These are phyloP conservation scores for Hymenotorrendiella dingleyae DNA, from an alignment of 2,329 filamentous ascomycete species.

Conservation along the genomic window DNA sequence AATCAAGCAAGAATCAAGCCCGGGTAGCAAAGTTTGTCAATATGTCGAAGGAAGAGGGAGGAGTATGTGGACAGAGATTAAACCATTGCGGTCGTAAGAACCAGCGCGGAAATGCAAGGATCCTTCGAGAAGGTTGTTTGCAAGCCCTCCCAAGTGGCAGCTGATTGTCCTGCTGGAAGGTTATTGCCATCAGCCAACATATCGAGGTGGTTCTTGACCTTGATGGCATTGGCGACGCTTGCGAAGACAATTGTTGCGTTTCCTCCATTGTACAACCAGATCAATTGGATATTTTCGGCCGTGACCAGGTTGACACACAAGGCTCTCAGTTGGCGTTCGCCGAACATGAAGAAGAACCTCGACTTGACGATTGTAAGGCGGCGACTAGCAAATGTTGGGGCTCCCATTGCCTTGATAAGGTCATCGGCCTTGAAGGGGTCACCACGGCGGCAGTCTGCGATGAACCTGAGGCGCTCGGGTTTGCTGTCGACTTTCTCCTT, in stretches of 20 bases:
- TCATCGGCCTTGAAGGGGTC: constrained; percentile 21
- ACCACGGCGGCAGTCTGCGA: constrained; percentile 20
- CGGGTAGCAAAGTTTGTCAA: too few species aligned
- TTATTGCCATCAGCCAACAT: constrained; percentile 7
- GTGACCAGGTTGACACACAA: constrained; percentile 23
- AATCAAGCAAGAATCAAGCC: too few species aligned
- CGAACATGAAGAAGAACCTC: constrained; percentile 27
- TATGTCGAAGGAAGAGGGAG: background rate
- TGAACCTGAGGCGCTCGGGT: constrained; percentile 23
- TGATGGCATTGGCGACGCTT: constrained; percentile 23
- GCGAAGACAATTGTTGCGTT: constrained; percentile 30
- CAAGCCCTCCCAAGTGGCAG: constrained; percentile 18
- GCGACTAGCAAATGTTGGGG: constrained; percentile 21
- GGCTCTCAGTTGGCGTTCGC: constrained; percentile 16
- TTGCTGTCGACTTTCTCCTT: constrained; percentile 14
- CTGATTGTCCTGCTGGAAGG: constrained; percentile 6
- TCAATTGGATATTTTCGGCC: constrained; percentile 21
- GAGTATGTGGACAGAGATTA: background rate
- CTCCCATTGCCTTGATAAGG: constrained; percentile 21
- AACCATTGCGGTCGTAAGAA: constrained; percentile 15
- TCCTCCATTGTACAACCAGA: constrained; percentile 29
- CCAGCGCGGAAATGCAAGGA: constrained; percentile 20
- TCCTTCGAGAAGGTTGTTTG: constrained; percentile 25
- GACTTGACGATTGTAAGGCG: constrained; percentile 29
- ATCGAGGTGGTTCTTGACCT: constrained; percentile 25